A percentile compares a stretch with the other conserved stretches of the same genome.
phyloP scores from a whole-genome alignment of 495 filamentous ascomycete genomes.

The Hypoxylon fragiforme region DNA sequence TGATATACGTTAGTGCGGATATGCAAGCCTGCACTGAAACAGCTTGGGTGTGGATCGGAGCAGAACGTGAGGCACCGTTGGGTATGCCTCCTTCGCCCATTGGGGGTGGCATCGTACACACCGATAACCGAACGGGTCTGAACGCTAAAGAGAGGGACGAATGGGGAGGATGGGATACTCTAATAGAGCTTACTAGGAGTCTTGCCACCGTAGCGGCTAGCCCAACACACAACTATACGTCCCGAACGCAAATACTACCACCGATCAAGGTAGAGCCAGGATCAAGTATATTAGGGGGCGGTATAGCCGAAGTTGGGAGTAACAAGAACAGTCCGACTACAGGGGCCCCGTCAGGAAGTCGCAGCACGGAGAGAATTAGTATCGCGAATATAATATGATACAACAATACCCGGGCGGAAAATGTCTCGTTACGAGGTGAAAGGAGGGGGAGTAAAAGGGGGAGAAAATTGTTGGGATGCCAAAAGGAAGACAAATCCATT shows the following conservation, averaged over 20 bases:
- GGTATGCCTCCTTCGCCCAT: slow-evolving; percentile 20
- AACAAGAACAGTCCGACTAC: slow-evolving; percentile 44
- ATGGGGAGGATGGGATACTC: slow-evolving; percentile 59
- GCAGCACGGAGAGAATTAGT: slow-evolving; percentile 64
- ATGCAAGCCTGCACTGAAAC: slow-evolving; percentile 80
- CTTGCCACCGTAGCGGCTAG: slow-evolving; percentile 33
- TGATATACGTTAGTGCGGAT: slow-evolving; percentile 87
- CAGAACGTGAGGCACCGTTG: slow-evolving; percentile 47
- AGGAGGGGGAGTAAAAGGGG: not conserved
- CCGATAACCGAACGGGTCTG: slow-evolving; percentile 40
- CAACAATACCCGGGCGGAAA: not conserved
- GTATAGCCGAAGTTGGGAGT: slow-evolving; percentile 41
- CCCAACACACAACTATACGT: slow-evolving; percentile 24
- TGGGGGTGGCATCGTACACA: slow-evolving; percentile 23
- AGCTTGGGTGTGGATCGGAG: slow-evolving; percentile 87
- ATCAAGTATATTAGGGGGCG: slow-evolving; percentile 35
- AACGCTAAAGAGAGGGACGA: slow-evolving; percentile 54
- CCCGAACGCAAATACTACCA: slow-evolving; percentile 27
- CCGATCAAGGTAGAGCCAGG: slow-evolving; percentile 44
- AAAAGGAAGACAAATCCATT: slow-evolving; percentile 4
- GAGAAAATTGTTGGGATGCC: not conserved
- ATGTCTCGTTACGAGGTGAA: not conserved
- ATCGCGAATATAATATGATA: slow-evolving; percentile 79
- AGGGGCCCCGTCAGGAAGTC: slow-evolving; percentile 40
- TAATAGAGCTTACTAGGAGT: slow-evolving; percentile 45